Base-by-base conservation (phyloP, 768 basidiomycete species). In the Tremella fuciformis region DNA sequence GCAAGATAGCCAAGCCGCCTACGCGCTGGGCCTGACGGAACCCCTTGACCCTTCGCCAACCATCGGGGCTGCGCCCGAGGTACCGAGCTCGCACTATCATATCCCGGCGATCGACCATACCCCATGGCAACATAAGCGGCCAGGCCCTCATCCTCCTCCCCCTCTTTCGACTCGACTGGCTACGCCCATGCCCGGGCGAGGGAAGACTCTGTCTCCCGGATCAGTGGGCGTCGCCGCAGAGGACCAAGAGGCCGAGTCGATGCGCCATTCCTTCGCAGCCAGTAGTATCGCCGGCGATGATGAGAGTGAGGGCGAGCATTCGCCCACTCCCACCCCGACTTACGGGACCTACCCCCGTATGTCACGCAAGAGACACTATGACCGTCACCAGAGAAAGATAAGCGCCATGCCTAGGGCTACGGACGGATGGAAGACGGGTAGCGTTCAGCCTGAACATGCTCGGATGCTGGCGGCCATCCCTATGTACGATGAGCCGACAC, bases 401-500 rank as follows among this genome's bases (percentile, higher is more conserved):
- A n/a, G 22, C 8, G n/a, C 42, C 15, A 4, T 22, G 4, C 22
- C 42, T 15, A 46, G n/a, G 15, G n/a, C 6, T 22, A 8, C 42
- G 4, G 42, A 46, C 8, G 6, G 42, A n/a, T 46, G 22, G 42
- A 18, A n/a, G 42, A 4, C 4, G 6, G 16, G 15, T 4, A 18
- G n/a, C n/a, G 42, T 15, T 4, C 42, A 22, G 42, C 42, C 4
- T 46, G n/a, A 34, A 34, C 22, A n/a, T 46, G n/a, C n/a, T 15
- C 4, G 16, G 16, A 15, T 15, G 4, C n/a, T 46, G n/a, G 4
- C 42, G n/a, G 22, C n/a, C 7, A 46, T 46, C 6, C 42, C 42
- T 22, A 46, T 46, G 42, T 46, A 46, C 22, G 42, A 46, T 22
- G 22, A 18, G n/a, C 42, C 42, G n/a, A 15, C 42, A 46, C 42